These are phyloP conservation scores for Spathaspora arborariae DNA, from an alignment of 805 yeast genomes.

Conservation along the genomic window DNA sequence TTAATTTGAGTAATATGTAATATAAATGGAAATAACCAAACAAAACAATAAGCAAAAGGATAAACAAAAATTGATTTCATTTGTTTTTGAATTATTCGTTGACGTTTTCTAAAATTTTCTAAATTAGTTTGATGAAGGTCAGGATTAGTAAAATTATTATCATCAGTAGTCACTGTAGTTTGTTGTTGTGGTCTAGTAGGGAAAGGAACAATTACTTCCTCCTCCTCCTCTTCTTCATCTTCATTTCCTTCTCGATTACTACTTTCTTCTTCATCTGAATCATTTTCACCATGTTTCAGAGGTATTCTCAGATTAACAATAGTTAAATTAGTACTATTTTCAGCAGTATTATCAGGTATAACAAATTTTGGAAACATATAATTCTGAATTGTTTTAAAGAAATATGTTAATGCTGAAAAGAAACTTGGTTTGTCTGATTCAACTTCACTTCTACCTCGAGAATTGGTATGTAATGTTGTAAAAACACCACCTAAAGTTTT, in stretches of 20 bases:
- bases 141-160: conserved; percentile 23
- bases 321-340: conserved; percentile 1
- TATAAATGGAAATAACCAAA: conserved; percentile 81
- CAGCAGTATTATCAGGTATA: conserved; percentile 19
- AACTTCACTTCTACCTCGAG: conserved; percentile 2
- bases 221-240: conserved; percentile 20
- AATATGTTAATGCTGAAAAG: conserved; percentile 29
- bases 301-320: conserved; percentile 4
- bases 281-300: conserved; percentile 5
- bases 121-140: conserved; percentile 59
- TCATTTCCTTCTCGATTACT: conserved; percentile 13
- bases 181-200: background rate
- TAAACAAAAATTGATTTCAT: conserved; percentile 77
- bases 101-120: conserved; percentile 57
- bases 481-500: conserved; percentile 49
- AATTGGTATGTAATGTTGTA: conserved; percentile 23
- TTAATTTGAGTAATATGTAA: conserved; percentile 56
- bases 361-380: conserved; percentile 23
- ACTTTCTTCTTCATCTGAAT: conserved; percentile 13
- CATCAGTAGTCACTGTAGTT: conserved; percentile 8
- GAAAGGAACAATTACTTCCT: conserved; percentile 8
- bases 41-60: conserved; percentile 73
- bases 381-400: conserved; percentile 19
- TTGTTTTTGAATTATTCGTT: conserved; percentile 68
- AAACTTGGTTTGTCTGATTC: conserved; percentile 26